A percentile compares a stretch with the other conserved stretches of the same genome.
These are phyloP conservation scores for Hemisphaericaspora subhashii DNA, from an alignment of 1,139 yeast genomes.

Conservation along the genomic window DNA sequence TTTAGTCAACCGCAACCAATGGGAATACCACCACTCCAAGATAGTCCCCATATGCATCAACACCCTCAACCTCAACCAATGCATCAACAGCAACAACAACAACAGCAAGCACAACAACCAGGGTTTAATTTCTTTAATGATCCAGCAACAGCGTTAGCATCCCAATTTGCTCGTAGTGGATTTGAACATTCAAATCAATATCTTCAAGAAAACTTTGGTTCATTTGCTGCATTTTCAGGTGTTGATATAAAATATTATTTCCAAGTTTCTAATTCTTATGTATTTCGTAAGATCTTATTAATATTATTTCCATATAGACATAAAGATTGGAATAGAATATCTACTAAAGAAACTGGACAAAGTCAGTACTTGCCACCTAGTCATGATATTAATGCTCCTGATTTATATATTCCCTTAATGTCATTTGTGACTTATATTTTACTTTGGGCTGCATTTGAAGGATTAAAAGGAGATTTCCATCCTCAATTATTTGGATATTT, in stretches of 20 bases:
- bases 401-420: constrained; percentile 93
- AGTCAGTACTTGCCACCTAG: constrained; percentile 69
- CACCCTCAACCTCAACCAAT: constrained; percentile 19
- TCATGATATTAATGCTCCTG: constrained; percentile 92
- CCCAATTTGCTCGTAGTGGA: constrained; percentile 87
- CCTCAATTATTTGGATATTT: constrained; percentile 90
- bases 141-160: constrained; percentile 82
- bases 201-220: constrained; percentile 67
- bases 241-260: constrained; percentile 70
- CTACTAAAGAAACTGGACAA: constrained; percentile 41
- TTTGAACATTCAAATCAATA: constrained; percentile 71
- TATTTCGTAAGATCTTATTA: constrained; percentile 66
- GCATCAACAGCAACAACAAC: constrained; percentile 24
- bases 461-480: constrained; percentile 86
- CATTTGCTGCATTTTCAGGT: constrained; percentile 29
- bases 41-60: constrained; percentile 23
- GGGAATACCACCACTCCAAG: constrained; percentile 8
- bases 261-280: constrained; percentile 89
- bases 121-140: constrained; percentile 55
- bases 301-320: constrained; percentile 87
- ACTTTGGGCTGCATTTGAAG: constrained; percentile 82
- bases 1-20: constrained; percentile 28
- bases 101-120: constrained; percentile 22
- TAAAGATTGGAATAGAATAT: constrained; percentile 69
- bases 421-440: constrained; percentile 86